Evolutionary conservation across 139 green algal genomes (phyloP).

Genomic region (Mesotaenium endlicherianum): DNA sequence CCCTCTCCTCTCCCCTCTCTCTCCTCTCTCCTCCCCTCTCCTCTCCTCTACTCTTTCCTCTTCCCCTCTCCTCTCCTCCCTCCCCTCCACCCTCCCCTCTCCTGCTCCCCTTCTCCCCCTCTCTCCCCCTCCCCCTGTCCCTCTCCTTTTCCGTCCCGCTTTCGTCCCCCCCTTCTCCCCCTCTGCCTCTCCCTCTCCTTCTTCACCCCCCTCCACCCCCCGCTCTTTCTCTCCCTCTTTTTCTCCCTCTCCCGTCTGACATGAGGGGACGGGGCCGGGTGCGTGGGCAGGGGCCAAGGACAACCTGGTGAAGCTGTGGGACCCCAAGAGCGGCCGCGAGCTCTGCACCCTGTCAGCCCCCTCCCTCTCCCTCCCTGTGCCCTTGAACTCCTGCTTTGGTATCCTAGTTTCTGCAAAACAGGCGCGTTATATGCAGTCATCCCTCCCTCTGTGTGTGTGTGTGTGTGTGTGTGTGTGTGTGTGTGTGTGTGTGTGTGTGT

Average conservation of each 20-base stretch:
- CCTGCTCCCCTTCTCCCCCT: background rate
- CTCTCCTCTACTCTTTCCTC: background rate
- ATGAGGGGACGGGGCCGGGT: background rate
- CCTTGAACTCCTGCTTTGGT: too few species aligned
- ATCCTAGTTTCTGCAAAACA: too few species aligned
- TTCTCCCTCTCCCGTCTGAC: too few species aligned
- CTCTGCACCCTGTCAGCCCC: conserved; percentile 65
- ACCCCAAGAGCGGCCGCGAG: conserved; percentile 61
- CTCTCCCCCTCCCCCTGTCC: too few species aligned
- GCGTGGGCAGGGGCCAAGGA: conserved; percentile 74
- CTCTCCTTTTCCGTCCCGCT: background rate
- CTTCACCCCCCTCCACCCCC: background rate
- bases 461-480: too few species aligned
- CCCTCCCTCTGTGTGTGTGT: too few species aligned
- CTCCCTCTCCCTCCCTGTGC: too few species aligned
- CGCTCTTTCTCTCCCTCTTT: background rate
- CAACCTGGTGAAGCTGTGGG: conserved; percentile 89
- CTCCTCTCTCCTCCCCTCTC: background rate
- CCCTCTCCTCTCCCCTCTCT: background rate
- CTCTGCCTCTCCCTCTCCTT: background rate
- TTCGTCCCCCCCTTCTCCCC: background rate
- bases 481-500: too few species aligned
- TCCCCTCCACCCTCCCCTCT: background rate
- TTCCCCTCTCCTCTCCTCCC: background rate
- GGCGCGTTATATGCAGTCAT: too few species aligned